Evolutionary conservation across 2,329 filamentous ascomycete genomes (phyloP), one percentile per base, ranked within the genome.

Genomic region (Erysiphe neolycopersici): DNA sequence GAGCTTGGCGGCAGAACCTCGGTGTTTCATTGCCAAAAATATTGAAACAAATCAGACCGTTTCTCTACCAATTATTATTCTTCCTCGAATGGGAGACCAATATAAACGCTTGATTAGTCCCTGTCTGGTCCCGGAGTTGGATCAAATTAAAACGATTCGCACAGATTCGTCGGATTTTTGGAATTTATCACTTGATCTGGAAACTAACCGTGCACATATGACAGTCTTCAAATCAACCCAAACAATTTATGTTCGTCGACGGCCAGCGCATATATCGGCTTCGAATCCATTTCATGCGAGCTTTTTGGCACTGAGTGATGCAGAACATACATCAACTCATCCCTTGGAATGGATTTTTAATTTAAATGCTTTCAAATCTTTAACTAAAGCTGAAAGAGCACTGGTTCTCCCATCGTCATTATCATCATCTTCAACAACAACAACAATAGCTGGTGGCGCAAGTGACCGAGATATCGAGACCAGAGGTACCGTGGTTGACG

Each of bases 1-100:
- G 89, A 87, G 93, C 11, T 67, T 98, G 3, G 89, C 89, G 1
- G 78, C 81, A 0, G 89, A 98, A 54, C 73, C 83, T 10, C 73
- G 91, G 43, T 95, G 87, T 56, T 69, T 98, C 0, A 73, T 98
- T 0, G 72, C 82, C 16, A 80, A 87, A 47, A 89, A 98, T 51
- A 71, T 89, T 3, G 76, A 89, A 46, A 92, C 82, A 0, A 74
- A 78, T 36, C 74, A 83, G 38, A 79, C 85, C 0, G 71, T 93
- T 41, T 71, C 74, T 8, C 69, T 85, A 2, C 73, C 80, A 0
- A 66, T 93, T 39, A 66, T 67, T 4, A 67, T 93, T 44, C 54
- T 53, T 5, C 48, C 57, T 18, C 49, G 54, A 11, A 51, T 47
- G 29, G 52, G 52, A 4, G 46, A 49, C 32, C 41, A 49, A 17